Evolutionary conservation across 2,329 filamentous ascomycete genomes (phyloP).

Genomic region (Pyricularia pennisetigena): DNA sequence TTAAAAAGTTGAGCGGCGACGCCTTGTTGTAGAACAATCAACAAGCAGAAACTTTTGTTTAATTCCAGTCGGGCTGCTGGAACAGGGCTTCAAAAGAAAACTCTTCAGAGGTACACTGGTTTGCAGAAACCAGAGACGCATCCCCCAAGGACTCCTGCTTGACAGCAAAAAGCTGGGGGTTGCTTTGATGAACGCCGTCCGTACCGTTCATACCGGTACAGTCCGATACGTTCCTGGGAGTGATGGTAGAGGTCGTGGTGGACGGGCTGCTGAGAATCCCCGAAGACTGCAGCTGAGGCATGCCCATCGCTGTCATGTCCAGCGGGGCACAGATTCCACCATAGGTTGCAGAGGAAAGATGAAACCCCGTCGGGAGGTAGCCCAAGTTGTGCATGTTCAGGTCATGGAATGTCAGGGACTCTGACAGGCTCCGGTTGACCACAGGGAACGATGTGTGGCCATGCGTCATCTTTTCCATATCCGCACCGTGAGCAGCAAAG

Average conservation of each 20-base stretch:
- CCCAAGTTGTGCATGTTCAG: neutral
- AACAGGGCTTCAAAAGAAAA: conserved; percentile 7
- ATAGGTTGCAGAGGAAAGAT: conserved; percentile 18
- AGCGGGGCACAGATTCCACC: neutral
- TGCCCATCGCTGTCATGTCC: conserved; percentile 7
- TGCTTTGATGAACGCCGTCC: neutral
- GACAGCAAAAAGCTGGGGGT: neutral
- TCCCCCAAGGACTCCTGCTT: neutral
- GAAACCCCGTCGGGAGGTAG: conserved; percentile 8
- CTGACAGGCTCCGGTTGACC: neutral
- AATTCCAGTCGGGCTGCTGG: neutral
- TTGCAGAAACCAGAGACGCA: neutral
- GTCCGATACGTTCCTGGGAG: conserved; percentile 8
- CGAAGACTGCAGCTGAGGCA: conserved; percentile 6
- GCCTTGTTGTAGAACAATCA: neutral
- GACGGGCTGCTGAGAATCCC: conserved; percentile 13
- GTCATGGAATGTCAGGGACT: neutral
- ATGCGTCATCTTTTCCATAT: neutral
- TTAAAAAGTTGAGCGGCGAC: neutral
- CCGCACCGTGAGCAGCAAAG: neutral
- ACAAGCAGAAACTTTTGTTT: conserved; percentile 1
- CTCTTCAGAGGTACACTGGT: conserved; percentile 10
- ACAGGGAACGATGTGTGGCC: neutral
- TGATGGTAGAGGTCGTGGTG: conserved; percentile 14
- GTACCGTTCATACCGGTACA: neutral